A percentile compares a stretch with the other conserved stretches of the same genome.
phyloP scores from a whole-genome alignment of 495 filamentous ascomycete species.

The Aspergillus sparsus region DNA sequence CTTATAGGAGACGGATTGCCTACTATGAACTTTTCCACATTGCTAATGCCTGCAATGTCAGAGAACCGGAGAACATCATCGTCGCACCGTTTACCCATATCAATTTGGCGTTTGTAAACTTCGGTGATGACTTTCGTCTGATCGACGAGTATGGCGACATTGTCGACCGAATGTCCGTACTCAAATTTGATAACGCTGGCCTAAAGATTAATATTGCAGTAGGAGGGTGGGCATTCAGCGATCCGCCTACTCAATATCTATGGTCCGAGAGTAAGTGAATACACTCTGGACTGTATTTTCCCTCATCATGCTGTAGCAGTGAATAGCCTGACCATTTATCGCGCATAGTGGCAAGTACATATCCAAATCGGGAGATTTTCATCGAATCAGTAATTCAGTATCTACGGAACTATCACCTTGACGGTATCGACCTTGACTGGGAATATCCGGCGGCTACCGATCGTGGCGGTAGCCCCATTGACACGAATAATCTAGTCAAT shows the following conservation, averaged over 20 bases:
- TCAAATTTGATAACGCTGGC: conserved; percentile 10
- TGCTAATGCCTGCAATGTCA: background rate
- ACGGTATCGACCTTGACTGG: conserved; percentile 28
- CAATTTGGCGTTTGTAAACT: conserved; percentile 14
- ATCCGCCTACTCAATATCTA: conserved; percentile 4
- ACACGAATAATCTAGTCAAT: conserved; percentile 39
- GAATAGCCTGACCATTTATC: no score
- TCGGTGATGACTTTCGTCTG: conserved; percentile 3
- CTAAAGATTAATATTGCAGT: conserved; percentile 5
- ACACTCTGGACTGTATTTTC: no score
- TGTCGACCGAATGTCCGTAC: conserved; percentile 5
- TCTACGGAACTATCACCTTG: no score
- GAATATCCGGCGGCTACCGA: conserved; percentile 47
- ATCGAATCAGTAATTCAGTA: no score
- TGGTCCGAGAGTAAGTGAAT: conserved; percentile 8
- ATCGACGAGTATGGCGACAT: conserved; percentile 4
- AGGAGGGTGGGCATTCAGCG: conserved; percentile 13
- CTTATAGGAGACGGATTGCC: conserved; percentile 2
- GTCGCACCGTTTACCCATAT: conserved; percentile 7
- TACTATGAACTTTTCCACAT: conserved; percentile 9
- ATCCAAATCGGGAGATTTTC: no score
- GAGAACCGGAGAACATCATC: conserved; percentile 8
- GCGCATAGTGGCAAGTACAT: no score
- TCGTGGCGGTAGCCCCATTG: conserved; percentile 38
- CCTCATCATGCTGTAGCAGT: no score